A percentile compares a stretch with the other conserved stretches of the same genome.
Conservation (phyloP, 176 grass and related monocot genomes). For the Aegilops tauschii region DNA sequence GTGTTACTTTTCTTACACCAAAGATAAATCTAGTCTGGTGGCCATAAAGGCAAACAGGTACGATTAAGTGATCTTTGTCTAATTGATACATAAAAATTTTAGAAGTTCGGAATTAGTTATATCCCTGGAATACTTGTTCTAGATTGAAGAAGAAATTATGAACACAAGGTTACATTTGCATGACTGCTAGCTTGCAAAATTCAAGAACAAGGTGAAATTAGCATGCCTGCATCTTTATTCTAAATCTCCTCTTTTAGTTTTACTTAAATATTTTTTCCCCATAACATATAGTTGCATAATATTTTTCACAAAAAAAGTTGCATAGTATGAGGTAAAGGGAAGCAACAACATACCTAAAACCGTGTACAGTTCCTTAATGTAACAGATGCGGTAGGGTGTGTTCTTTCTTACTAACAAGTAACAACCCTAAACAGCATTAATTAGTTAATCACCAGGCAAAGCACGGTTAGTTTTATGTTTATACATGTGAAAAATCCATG, state of each 20-base stretch:
- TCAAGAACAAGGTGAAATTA: background rate
- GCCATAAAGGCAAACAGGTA: background rate
- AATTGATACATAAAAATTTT: background rate
- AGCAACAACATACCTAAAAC: background rate
- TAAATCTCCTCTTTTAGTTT: background rate
- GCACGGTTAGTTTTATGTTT: conserved; percentile 17
- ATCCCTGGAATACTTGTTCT: background rate
- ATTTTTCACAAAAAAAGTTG: too few relatives aligned
- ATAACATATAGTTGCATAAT: background rate
- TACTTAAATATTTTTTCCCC: background rate
- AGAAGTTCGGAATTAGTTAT: background rate
- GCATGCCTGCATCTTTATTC: background rate
- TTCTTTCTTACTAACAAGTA: background rate
- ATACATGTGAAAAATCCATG: conserved; percentile 17
- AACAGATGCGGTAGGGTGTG: background rate
- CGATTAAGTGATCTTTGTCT: background rate
- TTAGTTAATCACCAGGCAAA: background rate
- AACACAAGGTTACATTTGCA: background rate
- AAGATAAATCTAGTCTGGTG: too few relatives aligned
- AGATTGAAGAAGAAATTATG: background rate
- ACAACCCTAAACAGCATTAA: background rate
- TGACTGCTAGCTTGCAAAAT: background rate
- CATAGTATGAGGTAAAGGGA: background rate
- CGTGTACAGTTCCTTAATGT: background rate
- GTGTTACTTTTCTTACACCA: too few relatives aligned